Percentiles rank a stretch among this genome's conserved stretches.
Conservation (phyloP, 345 rosid species). For the Trapa incisa region DNA sequence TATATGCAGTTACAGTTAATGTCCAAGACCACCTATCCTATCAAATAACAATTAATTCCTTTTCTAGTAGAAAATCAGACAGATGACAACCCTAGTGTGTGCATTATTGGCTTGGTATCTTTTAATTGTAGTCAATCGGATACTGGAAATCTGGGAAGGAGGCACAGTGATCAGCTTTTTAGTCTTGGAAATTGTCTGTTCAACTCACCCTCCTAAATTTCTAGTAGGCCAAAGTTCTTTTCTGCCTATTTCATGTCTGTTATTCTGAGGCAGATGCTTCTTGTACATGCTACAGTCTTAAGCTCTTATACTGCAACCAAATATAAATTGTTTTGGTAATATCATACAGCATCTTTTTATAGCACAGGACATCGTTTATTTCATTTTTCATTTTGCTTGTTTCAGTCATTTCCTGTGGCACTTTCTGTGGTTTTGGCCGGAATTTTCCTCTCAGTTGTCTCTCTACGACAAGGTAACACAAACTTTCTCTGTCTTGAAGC, state of each 20-base stretch:
- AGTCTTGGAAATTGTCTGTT: too few relatives aligned
- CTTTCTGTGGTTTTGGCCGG: constrained; percentile 45
- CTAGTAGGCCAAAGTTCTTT: too few relatives aligned
- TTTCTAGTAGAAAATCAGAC: not conserved
- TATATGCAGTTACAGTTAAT: not conserved
- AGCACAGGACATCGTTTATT: not conserved
- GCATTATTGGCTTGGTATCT: too few relatives aligned
- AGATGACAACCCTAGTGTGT: not conserved
- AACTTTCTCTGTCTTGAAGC: too few relatives aligned
- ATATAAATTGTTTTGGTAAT: too few relatives aligned
- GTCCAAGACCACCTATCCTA: not conserved
- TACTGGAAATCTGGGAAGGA: not conserved
- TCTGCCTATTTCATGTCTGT: too few relatives aligned
- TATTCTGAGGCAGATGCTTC: too few relatives aligned
- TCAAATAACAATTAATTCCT: not conserved
- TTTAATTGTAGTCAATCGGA: not conserved
- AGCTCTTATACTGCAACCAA: too few relatives aligned
- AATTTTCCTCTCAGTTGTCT: constrained; percentile 43
- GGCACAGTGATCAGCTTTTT: too few relatives aligned
- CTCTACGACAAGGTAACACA: constrained; percentile 52
- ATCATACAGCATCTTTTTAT: too few relatives aligned
- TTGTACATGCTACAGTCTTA: too few relatives aligned
- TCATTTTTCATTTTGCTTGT: not conserved
- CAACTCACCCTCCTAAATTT: too few relatives aligned
- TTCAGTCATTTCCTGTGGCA: constrained; percentile 75